These are phyloP conservation scores for Phytophthora capsici DNA, from an alignment of 352 stramenopile species.

Conservation along the genomic window DNA sequence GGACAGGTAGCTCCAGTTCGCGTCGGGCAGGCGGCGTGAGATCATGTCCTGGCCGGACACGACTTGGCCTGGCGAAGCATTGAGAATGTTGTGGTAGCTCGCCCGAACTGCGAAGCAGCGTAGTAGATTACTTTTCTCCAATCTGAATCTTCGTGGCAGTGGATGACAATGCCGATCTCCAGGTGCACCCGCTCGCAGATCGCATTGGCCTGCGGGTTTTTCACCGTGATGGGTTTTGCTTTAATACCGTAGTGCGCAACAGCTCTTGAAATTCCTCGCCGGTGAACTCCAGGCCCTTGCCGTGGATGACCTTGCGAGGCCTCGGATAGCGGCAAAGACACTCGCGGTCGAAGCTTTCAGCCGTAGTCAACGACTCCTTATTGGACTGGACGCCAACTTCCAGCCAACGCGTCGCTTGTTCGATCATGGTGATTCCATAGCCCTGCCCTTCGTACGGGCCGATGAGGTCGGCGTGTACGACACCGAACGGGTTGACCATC, in stretches of 20 bases:
- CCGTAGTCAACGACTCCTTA: background rate
- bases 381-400: slow-evolving; percentile 1
- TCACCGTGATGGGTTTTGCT: background rate
- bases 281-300: slow-evolving; percentile 9
- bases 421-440: slow-evolving; percentile 5
- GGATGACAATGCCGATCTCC: background rate
- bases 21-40: slow-evolving; percentile 1
- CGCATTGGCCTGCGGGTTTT: too few species aligned
- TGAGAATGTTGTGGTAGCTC: slow-evolving; percentile 14
- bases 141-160: background rate
- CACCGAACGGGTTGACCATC: slow-evolving; percentile 8
- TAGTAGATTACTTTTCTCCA: slow-evolving; percentile 9
- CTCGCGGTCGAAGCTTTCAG: slow-evolving; percentile 1
- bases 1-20: slow-evolving; percentile 20
- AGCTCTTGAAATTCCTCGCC: slow-evolving; percentile 8
- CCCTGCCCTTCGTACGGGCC: slow-evolving; percentile 4
- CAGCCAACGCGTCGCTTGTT: slow-evolving; percentile 10
- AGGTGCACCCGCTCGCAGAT: slow-evolving; percentile 6
- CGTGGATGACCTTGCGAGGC: too few species aligned
- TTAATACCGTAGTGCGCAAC: background rate
- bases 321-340: slow-evolving; percentile 14
- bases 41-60: slow-evolving; percentile 23
- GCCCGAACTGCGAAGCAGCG: slow-evolving; percentile 12
- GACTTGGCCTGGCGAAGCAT: slow-evolving; percentile 12
- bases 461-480: slow-evolving; percentile 9